These are phyloP conservation scores for Aurifilum marmelostoma DNA, from an alignment of 2,329 filamentous ascomycete species.

Conservation along the genomic window DNA sequence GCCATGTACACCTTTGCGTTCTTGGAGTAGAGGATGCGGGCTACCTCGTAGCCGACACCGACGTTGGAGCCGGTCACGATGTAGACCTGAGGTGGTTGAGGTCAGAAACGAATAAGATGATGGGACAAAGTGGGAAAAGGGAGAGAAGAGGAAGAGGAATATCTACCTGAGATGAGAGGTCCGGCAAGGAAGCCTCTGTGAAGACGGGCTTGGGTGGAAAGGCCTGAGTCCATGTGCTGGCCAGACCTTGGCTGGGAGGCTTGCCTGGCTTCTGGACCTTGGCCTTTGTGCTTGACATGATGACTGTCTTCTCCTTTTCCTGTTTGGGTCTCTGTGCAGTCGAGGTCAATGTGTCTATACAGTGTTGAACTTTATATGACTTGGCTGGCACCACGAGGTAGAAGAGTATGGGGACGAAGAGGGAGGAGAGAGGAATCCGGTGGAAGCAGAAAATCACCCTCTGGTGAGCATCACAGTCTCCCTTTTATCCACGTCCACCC, in stretches of 20 bases:
- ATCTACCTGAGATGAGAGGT: constrained; percentile 35
- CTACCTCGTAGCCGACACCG: constrained; percentile 46
- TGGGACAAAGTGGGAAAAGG: neutral
- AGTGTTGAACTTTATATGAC: neutral
- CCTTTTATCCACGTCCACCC: neutral
- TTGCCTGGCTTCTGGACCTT: neutral
- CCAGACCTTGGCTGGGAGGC: constrained; percentile 5
- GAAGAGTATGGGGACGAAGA: neutral
- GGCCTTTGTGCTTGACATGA: neutral
- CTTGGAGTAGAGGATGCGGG: constrained; percentile 52
- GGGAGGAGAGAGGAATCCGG: neutral
- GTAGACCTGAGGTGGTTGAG: constrained; percentile 33
- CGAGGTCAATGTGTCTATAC: no score
- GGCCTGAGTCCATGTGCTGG: constrained; percentile 30
- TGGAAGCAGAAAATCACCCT: neutral
- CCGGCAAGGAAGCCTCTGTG: constrained; percentile 38
- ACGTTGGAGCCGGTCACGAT: constrained; percentile 45
- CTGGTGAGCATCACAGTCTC: neutral
- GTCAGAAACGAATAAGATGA: no score
- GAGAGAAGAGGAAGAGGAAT: neutral
- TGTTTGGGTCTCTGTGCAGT: no score
- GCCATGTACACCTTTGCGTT: constrained; percentile 57
- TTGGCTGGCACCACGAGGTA: neutral
- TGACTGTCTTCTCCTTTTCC: neutral
- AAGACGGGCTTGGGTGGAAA: constrained; percentile 37